Evolutionary conservation across 306 rosid genomes (phyloP), one percentile per base, ranked within the genome.

Genomic region (Trifolium repens): DNA sequence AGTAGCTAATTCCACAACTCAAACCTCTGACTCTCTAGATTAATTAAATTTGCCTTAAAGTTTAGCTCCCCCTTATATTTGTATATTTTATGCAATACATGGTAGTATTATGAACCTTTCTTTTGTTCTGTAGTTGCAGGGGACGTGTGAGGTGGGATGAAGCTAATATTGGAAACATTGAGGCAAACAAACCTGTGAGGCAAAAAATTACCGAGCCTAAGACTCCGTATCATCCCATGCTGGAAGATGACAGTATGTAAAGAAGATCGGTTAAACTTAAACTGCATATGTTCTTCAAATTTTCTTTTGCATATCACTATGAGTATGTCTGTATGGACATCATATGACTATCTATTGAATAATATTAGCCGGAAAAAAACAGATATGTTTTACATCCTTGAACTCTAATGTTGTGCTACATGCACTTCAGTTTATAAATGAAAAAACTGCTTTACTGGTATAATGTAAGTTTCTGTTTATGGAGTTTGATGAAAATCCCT

Each of bases 121-220:
- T 40, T 54, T 84, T 43, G 54, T 74, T 26, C 50, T 76, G 39
- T 4, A 73, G 47, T 73, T 67, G 67, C 84, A 87, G 88, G 77
- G 86, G 83, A 54, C 83, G 22, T 70, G 86, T 84, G 55, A 87
- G 69, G 79, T 84, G 88, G 88, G 76, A 84, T 76, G 90, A 84
- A 69, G 81, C 26, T 67, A 84, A 87, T 74, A 78, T 87, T 84
- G 83, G 15, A 58, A 82, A 84, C 72, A 87, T 84, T 69, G 88
- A 87, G 75, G 79, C 81, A 81, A 76, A 59, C 32, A 84, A 84
- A 54, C 90, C 90, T 1, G 78, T 77, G 78, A 77, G 88, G 84
- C 83, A 84, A 77, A 87, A 87, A 75, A 87, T 87, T 55, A 77
- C 81, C 14, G 90, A 87, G 79, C 88, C 90, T 10, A 87, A 87